Evolutionary conservation across 2,329 filamentous ascomycete genomes (phyloP), one percentile per base, ranked within the genome.

Genomic region (Hypoxylon sp.): DNA sequence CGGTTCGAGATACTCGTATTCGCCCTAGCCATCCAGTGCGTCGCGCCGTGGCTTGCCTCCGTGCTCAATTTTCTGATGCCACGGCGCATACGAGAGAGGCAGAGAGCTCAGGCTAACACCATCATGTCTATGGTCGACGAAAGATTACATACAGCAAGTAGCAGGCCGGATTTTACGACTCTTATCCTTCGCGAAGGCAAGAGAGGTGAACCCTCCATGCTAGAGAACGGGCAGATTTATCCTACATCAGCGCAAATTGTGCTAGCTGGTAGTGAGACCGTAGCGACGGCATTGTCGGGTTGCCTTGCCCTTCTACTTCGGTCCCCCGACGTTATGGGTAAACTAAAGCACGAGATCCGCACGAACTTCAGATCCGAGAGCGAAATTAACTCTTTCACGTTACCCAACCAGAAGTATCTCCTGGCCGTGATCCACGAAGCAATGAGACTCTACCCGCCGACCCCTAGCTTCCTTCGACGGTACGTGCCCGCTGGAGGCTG

Each of bases 371-470:
- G n/a, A 11, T 59, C 32, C 4, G 58, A 47, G 4, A 29, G 10
- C 4, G 58, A 62, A 8, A 62, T 62, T 1, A 62, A 53, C 15
- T 19, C 29, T 17, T 53, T 17, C 15, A 37, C 37, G 4, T 15
- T 62, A 8, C 13, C 50, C 31, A 17, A 32, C 19, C 35, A 48
- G 6, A 62, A 54, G n/a, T 62, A 62, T 35, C 50, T 62, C 39
- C 37, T 54, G 3, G 58, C 58, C 7, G 58, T 62, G 5, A 17
- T 62, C 7, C 37, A 47, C 19, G 58, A 62, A 39, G 48, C 48
- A 8, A 52, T 62, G 48, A 32, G 58, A 21, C 11, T 62, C 29
- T 62, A 62, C 21, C 39, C 58, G 1, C 50, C 58, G 15, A 46
- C 15, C 27, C 58, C 58, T 6, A 48, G 27, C 17, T 48, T 39